Base-by-base conservation (phyloP, 164 flowering plant species). In the Chloranthus sessilifolius region DNA sequence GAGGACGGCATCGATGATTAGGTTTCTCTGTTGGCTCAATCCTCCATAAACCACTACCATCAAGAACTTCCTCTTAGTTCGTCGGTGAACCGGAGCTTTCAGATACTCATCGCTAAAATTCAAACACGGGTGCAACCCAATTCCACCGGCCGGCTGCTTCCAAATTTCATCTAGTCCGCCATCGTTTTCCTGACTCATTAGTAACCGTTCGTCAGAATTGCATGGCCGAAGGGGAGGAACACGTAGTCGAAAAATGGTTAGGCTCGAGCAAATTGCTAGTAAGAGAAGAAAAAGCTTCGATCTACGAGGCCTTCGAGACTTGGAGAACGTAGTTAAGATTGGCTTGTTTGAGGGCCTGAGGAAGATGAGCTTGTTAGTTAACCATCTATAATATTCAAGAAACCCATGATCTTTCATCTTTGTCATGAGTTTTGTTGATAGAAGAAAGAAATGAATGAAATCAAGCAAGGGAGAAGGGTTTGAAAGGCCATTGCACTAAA, bases 31-130 rank as follows among this genome's bases (percentile, higher is more conserved):
- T 47, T 73, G 63, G 44, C 55, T 65, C 52, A 60, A 36, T n/a
- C 69, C 63, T 10, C 63, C 62, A 0, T 55, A 52, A 26, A 65
- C 76, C 34, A 68, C 73, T 21, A 60, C 73, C 41, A 68, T 59
- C 51, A 72, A 51, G 39, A 51, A 68, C 39, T 44, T 56, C 39
- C 47, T 50, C 55, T 23, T 68, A 41, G 26, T 48, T 22, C 17
- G 20, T 15, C 17, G 39, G 16, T 2, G 7, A 50, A 19, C 3
- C 6, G 48, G 15, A 8, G 34, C 12, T 31, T 29, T 43, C 26
- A 53, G 26, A 24, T 68, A 72, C 26, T 55, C 60, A 0, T 35
- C 23, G 28, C 76, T 59, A 35, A 72, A 72, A 47, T 64, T 51
- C 54, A 68, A 56, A 35, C 76, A 72, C 5, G 69, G 69, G 15